Evolutionary conservation across 176 grass and related monocot genomes (phyloP).

Genomic region (Ananas comosus): DNA sequence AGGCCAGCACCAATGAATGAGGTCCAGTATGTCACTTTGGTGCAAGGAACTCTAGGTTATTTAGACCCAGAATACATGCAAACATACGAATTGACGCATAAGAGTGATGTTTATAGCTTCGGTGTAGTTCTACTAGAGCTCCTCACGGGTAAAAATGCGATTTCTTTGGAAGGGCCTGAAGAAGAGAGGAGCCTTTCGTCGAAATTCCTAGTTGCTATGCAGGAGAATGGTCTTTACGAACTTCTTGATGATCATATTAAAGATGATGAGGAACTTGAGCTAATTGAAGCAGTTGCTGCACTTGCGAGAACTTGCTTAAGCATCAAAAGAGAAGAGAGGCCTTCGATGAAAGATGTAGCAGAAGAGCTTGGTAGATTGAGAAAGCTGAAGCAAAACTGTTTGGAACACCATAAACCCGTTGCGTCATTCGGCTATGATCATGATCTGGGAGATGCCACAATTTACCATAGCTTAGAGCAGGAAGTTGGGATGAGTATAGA

Average conservation of each 20-base stretch:
- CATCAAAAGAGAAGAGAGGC: neutral
- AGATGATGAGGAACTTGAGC: too few species aligned
- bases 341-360: neutral
- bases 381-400: neutral
- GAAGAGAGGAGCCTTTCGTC: too few species aligned
- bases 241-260: too few species aligned
- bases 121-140: neutral
- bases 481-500: neutral
- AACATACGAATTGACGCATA: neutral
- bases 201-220: too few species aligned
- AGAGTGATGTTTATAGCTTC: slow-evolving; percentile 2
- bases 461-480: neutral
- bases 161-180: neutral
- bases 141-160: neutral
- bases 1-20: neutral
- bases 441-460: neutral
- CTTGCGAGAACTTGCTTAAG: neutral
- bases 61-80: neutral
- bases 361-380: neutral
- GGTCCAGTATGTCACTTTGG: neutral
- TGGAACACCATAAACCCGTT: neutral
- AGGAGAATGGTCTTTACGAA: too few species aligned
- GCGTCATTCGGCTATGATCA: neutral
- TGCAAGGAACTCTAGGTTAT: neutral
- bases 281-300: neutral